Evolutionary conservation across 805 yeast species (phyloP).

Genomic region (Pichia kluyveri): DNA sequence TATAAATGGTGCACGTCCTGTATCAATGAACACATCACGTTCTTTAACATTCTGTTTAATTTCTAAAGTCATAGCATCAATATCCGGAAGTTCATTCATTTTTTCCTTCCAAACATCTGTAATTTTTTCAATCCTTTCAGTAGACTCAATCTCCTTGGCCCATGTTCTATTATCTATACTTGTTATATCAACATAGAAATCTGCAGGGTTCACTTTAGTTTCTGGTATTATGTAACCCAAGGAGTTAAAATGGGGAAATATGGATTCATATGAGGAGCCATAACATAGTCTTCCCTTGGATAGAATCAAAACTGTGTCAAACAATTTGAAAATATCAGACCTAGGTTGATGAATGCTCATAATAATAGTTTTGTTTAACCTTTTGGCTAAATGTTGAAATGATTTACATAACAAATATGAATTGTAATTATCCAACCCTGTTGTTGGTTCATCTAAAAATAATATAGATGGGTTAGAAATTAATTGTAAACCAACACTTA

Average conservation of each 20-base stretch:
- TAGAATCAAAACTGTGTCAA: conserved; percentile 60
- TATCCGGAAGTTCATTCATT: conserved; percentile 10
- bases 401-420: conserved; percentile 58
- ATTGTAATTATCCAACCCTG: conserved; percentile 75
- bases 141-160: conserved; percentile 28
- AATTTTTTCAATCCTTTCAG: conserved; percentile 26
- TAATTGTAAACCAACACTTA: conserved; percentile 71
- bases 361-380: conserved; percentile 57
- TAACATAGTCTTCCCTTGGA: conserved; percentile 49
- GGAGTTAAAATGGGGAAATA: conserved; percentile 39
- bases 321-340: conserved; percentile 58
- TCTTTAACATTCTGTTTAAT: background rate
- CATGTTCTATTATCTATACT: conserved; percentile 42
- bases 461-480: conserved; percentile 67
- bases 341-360: conserved; percentile 82
- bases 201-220: conserved; percentile 48
- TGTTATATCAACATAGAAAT: conserved; percentile 46
- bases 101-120: conserved; percentile 29
- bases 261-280: conserved; percentile 33
- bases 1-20: conserved; percentile 30
- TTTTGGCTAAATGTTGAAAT: conserved; percentile 44
- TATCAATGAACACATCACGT: conserved; percentile 14
- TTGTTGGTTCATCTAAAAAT: conserved; percentile 82
- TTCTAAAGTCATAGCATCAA: background rate
- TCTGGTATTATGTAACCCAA: conserved; percentile 38